Percentiles rank a stretch among this genome's conserved stretches.
Conservation (phyloP, 2,329 filamentous ascomycete species). For the Ophiostoma triangulosporum region DNA sequence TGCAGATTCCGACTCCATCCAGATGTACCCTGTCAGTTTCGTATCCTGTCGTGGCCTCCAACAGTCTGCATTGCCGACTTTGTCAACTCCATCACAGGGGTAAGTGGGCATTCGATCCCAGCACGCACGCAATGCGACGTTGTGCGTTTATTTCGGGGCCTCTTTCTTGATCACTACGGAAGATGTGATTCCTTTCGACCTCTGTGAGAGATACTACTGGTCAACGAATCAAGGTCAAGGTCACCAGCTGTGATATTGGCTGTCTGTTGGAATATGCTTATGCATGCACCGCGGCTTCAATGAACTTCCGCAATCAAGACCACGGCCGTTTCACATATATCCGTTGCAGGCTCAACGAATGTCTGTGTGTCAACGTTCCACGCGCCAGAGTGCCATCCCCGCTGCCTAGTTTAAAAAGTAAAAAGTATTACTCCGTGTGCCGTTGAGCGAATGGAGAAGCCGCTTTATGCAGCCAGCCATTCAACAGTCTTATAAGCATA, state of each 20-base stretch:
- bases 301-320: too few relatives aligned
- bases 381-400: slow-evolving; percentile 6
- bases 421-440: not conserved
- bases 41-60: slow-evolving; percentile 18
- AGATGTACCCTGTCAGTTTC: slow-evolving; percentile 18
- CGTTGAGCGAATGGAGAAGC: not conserved
- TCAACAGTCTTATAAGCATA: too few relatives aligned
- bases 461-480: not conserved
- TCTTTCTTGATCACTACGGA: not conserved
- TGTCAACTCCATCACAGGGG: slow-evolving; percentile 5
- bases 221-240: too few relatives aligned
- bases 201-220: too few relatives aligned
- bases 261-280: too few relatives aligned
- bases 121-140: not conserved
- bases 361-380: slow-evolving; percentile 10
- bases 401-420: too few relatives aligned
- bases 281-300: too few relatives aligned
- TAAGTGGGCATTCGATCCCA: not conserved
- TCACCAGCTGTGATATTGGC: too few relatives aligned
- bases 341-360: slow-evolving; percentile 4
- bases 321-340: slow-evolving; percentile 10
- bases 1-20: slow-evolving; percentile 14
- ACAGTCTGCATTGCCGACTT: slow-evolving; percentile 8
- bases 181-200: too few relatives aligned
- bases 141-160: not conserved